phyloP scores from a whole-genome alignment of 2,329 filamentous ascomycete genomes.

The Sclerotinia borealis region DNA sequence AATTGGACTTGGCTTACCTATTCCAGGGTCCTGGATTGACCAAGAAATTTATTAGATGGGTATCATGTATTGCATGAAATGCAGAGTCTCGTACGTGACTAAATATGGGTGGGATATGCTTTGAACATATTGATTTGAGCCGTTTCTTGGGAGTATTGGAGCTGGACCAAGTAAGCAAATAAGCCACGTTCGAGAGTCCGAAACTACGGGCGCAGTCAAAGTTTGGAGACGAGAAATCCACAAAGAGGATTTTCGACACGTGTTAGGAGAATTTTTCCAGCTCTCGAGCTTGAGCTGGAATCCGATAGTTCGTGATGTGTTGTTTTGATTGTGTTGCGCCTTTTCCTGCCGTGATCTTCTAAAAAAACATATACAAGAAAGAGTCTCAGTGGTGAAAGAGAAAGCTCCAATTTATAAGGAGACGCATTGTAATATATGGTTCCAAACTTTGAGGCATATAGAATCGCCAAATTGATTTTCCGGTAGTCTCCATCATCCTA shows the following conservation, averaged over 20 bases:
- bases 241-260: conserved; percentile 1
- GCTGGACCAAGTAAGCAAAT: not conserved
- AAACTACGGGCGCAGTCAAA: not conserved
- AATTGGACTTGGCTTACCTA: not conserved
- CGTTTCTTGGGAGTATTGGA: not conserved
- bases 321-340: conserved; percentile 1
- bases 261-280: conserved; percentile 5
- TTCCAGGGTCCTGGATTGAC: conserved; percentile 5
- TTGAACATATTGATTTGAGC: not conserved
- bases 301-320: not conserved
- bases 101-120: not conserved
- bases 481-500: not conserved
- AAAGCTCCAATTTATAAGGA: not conserved
- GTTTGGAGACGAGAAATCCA: conserved; percentile 11
- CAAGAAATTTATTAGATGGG: not conserved
- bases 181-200: conserved; percentile 3
- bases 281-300: not conserved
- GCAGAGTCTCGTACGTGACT: not conserved
- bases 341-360: not conserved
- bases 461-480: conserved; percentile 7
- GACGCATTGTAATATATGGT: not conserved
- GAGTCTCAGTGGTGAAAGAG: not conserved
- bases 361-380: not conserved
- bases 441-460: not conserved
- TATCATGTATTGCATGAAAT: not conserved